phyloP scores from a whole-genome alignment of 139 green algal genomes.

The Coelastrella sp. region DNA sequence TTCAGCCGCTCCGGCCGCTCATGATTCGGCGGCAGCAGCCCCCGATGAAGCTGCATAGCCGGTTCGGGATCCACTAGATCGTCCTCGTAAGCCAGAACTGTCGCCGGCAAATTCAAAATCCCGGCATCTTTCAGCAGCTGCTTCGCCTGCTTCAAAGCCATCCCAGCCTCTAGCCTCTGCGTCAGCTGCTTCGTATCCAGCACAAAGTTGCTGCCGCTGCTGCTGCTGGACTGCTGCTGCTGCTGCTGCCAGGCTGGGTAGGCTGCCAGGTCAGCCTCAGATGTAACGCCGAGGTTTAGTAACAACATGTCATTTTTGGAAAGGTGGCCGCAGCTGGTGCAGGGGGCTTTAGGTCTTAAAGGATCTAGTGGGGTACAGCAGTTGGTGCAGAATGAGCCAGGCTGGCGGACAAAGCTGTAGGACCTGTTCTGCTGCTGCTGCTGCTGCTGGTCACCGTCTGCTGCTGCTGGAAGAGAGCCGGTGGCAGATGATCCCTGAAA shows the following conservation, averaged over 20 bases:
- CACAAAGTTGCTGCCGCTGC: neutral
- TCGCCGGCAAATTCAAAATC: conserved; percentile 6
- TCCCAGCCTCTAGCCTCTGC: neutral
- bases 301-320: conserved; percentile 21
- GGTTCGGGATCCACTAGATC: conserved; percentile 10
- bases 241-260: conserved; percentile 4
- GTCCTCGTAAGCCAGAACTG: conserved; percentile 53
- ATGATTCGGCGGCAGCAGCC: conserved; percentile 57
- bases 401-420: conserved; percentile 7
- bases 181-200: neutral
- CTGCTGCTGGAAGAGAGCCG: neutral
- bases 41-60: conserved; percentile 58
- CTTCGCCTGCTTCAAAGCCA: conserved; percentile 5
- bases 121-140: conserved; percentile 12
- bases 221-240: conserved; percentile 19
- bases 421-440: neutral
- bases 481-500: neutral
- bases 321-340: conserved; percentile 31
- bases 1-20: conserved; percentile 77
- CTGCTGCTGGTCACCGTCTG: neutral
- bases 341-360: neutral
- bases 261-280: neutral
- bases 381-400: conserved; percentile 41
- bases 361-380: conserved; percentile 44
- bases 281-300: conserved; percentile 13